A percentile compares a stretch with the other conserved stretches of the same genome.
phyloP scores from a whole-genome alignment of 2,329 filamentous ascomycete species.

The Mycogone perniciosa region DNA sequence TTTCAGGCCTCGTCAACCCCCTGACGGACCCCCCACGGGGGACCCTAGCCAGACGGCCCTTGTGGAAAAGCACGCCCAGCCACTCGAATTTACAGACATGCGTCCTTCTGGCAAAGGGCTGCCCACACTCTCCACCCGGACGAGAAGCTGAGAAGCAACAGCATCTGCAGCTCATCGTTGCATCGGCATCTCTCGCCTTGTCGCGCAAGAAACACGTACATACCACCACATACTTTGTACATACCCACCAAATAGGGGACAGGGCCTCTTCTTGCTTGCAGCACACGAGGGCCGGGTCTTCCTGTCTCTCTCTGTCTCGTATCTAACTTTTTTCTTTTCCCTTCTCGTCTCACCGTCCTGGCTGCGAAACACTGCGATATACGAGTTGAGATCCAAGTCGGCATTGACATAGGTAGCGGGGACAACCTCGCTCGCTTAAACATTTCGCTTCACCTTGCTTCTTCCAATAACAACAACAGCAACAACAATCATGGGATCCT shows the following conservation, averaged over 20 bases:
- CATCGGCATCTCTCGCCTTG: conserved; percentile 3
- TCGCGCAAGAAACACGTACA: conserved; percentile 5
- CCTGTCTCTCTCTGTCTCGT: background rate
- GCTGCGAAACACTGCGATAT: too few relatives aligned
- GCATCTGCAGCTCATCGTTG: conserved; percentile 12
- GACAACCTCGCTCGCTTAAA: background rate
- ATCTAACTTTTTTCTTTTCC: background rate
- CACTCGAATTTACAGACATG: conserved; percentile 25
- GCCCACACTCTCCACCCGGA: background rate
- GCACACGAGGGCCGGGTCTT: background rate
- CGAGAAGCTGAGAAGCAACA: background rate
- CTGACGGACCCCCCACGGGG: background rate
- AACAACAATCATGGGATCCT: conserved; percentile 40
- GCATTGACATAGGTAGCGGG: too few relatives aligned
- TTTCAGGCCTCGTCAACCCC: background rate
- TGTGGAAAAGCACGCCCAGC: conserved; percentile 17
- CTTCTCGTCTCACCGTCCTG: background rate
- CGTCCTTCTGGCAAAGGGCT: conserved; percentile 10
- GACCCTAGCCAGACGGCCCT: background rate
- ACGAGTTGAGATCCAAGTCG: too few relatives aligned
- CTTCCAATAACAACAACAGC: background rate
- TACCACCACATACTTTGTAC: too few relatives aligned
- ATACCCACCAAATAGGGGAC: background rate
- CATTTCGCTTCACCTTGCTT: background rate
- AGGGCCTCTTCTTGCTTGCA: background rate